These are phyloP conservation scores for Colletotrichum costaricense DNA, from an alignment of 2,329 filamentous ascomycete species.

Conservation along the genomic window DNA sequence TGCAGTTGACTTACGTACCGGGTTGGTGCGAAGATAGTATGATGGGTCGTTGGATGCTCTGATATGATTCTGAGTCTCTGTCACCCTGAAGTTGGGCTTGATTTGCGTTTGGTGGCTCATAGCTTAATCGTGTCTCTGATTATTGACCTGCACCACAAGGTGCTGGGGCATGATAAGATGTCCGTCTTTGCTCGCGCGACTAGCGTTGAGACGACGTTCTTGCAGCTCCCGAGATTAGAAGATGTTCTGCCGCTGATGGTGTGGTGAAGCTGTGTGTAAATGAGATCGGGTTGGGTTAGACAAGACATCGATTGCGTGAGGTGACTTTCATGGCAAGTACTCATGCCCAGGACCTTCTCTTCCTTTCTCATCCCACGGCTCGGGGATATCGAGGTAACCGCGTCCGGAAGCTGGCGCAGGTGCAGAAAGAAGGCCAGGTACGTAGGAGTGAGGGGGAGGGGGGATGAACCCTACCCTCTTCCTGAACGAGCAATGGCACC, in stretches of 20 bases:
- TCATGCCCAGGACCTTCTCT: background rate
- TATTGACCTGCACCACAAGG: background rate
- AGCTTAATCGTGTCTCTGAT: constrained; percentile 4
- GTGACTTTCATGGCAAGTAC: background rate
- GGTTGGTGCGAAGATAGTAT: background rate
- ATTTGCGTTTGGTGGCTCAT: background rate
- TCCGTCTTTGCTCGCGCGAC: background rate
- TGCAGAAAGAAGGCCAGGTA: background rate
- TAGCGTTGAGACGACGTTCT: background rate
- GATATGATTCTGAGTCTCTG: background rate
- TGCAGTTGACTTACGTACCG: constrained; percentile 2
- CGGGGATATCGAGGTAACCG: constrained; percentile 5
- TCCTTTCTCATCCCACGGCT: constrained; percentile 1
- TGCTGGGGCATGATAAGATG: background rate
- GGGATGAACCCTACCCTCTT: background rate
- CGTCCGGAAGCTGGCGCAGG: constrained; percentile 3
- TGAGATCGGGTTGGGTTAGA: background rate
- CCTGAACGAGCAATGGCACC: background rate
- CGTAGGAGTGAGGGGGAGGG: background rate
- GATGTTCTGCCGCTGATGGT: background rate
- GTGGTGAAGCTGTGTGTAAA: background rate
- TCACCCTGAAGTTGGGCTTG: background rate
- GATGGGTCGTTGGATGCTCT: constrained; percentile 4
- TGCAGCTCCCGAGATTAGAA: too few species aligned
- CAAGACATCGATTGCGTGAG: background rate